Evolutionary conservation across 2,329 filamentous ascomycete species (phyloP), one percentile per base, ranked within the genome.

Genomic region (Claviceps sp.): DNA sequence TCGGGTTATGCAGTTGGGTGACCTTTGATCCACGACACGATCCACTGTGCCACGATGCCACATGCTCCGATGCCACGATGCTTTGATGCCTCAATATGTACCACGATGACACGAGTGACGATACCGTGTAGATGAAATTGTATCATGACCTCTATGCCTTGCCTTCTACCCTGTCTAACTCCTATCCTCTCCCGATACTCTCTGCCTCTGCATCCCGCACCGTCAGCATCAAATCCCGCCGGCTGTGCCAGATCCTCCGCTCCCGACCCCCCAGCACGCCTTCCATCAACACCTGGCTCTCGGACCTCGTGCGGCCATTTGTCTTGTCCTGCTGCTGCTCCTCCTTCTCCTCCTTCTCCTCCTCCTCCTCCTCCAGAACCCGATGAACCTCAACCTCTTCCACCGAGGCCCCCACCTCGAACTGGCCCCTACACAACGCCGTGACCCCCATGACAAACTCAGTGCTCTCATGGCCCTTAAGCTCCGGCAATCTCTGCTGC

Each of bases 351-450:
- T 58, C 57, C 54, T 64, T 60, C 40, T 65, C 64, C 20, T 64
- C 63, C 11, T 24, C 14, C 42, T 45, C 43, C 43, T 65, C 64
- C 20, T 64, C 63, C 37, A 18, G 7, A 70, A 69, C 62, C 55
- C 75, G 75, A 3, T 24, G 22, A 43, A 69, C 62, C 55, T 76
- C 75, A 3, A 86, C 80, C 71, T 96, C 90, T 67, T 96, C 90
- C 0, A 95, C 81, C 13, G 79, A 84, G 5, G 84, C 88, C 24
- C 79, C 80, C 22, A 95, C 74, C 66, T 95, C 89, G 64, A 91
- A 95, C 57, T 87, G 81, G 16, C 90, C 90, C 45, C 82, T 77
- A 58, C 85, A 89, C 37, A 95, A 76, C 37, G 84, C 78, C 43
- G 86, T 86, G 44, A 90, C 75, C 4, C 86, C 86, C 4, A 94